Evolutionary conservation across 2,329 filamentous ascomycete species (phyloP), one percentile per base, ranked within the genome.

Genomic region (Colletotrichum eremochloae): DNA sequence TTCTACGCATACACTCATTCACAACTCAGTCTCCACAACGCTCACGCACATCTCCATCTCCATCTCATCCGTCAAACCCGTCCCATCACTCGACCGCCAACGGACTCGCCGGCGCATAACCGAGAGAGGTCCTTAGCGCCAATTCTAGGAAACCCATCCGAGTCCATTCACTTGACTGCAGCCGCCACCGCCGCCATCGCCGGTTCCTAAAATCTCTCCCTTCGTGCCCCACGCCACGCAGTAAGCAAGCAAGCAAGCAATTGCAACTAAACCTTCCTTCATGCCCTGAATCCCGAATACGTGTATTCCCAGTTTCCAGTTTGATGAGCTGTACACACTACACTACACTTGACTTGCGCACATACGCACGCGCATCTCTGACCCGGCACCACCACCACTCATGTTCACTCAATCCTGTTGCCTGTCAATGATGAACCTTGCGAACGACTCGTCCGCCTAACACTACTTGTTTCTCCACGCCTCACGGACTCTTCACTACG

Each of bases 41-140:
- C 33, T 36, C 29, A 62, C 14, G 29, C 38, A 24, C 50, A 48
- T 12, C 2, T 20, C 48, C 48, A 62, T 31, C 33, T 56, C 33
- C 55, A 50, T 70, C 67, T 9, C 46, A 44, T 66, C 52, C 42
- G 33, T 33, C 61, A 42, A 18, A 42, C 48, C 48, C 48, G 48
- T 63, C 48, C 38, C 62, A 57, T 68, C 36, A n/a, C 42, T 72
- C 58, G 38, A 53, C 66, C 53, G 53, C 66, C 53, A 46, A 58
- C 55, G 46, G 53, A 65, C 60, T 72, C 31, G 52, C 65, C 40
- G 66, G 66, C 48, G 70, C 66, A 72, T 65, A 40, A 72, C 69
- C 60, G 66, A 72, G 18, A 46, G 50, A 24, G 56, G 55, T 60
- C 61, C 61, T 72, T 70, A 70, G 70, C 70, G 57, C 70, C 55